Conservation (phyloP, 805 yeast genomes). For the Candida koratica region DNA sequence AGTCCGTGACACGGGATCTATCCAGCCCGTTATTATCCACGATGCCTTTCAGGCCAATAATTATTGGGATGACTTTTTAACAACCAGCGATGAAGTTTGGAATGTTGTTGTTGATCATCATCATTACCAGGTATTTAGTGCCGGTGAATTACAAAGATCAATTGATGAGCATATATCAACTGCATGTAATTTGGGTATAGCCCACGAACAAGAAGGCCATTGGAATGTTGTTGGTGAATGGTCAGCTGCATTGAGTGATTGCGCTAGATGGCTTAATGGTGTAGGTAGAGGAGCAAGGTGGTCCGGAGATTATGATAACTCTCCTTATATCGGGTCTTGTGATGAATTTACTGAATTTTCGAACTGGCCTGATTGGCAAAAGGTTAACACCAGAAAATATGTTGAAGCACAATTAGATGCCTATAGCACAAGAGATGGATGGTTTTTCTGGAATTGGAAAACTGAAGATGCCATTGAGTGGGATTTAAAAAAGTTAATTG, state of each 20-base stretch:
- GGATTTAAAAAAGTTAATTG: constrained; percentile 66
- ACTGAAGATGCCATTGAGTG: constrained; percentile 81
- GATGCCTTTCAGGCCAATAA: constrained; percentile 69
- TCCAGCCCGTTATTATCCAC: constrained; percentile 63
- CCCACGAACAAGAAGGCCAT: constrained; percentile 48
- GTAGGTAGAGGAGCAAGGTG: constrained; percentile 78
- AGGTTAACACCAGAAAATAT: constrained; percentile 57
- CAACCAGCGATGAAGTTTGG: constrained; percentile 38
- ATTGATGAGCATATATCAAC: constrained; percentile 57
- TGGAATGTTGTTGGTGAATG: constrained; percentile 86
- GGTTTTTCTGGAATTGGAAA: constrained; percentile 95
- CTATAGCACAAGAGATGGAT: constrained; percentile 65
- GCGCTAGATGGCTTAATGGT: constrained; percentile 86
- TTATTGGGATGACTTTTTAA: constrained; percentile 61
- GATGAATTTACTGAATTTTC: constrained; percentile 23
- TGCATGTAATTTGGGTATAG: constrained; percentile 31
- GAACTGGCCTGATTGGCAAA: constrained; percentile 59
- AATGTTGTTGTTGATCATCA: constrained; percentile 84
- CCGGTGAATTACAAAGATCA: constrained; percentile 52
- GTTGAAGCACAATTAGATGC: constrained; percentile 92
- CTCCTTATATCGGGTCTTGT: constrained; percentile 61
- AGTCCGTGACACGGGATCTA: constrained; percentile 53
- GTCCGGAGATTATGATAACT: constrained; percentile 52
- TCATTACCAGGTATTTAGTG: constrained; percentile 80
- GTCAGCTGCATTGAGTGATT: constrained; percentile 89